Conservation (phyloP, 2,329 filamentous ascomycete species). For the Colletotrichum spinosum region DNA sequence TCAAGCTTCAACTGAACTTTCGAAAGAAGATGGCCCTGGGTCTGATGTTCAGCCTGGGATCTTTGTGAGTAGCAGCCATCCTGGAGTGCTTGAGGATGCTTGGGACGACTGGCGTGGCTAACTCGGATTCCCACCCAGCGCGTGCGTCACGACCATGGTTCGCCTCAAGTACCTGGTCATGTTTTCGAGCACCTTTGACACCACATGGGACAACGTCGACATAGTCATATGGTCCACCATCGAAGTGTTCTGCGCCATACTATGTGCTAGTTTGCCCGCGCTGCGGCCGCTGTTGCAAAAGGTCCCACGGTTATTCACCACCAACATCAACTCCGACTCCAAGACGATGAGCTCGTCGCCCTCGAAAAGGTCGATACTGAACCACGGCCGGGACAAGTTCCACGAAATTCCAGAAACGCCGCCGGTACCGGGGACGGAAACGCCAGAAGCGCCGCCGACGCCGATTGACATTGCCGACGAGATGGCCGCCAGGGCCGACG, state of each 20-base stretch:
- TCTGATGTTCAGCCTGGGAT: constrained; percentile 74
- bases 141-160: constrained; percentile 39
- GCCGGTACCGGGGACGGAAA: not conserved
- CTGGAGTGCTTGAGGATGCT: not conserved
- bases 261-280: constrained; percentile 54
- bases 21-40: constrained; percentile 76
- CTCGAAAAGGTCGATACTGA: constrained; percentile 23
- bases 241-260: constrained; percentile 51
- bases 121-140: constrained; percentile 9
- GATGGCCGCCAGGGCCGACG: constrained; percentile 30
- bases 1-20: constrained; percentile 69
- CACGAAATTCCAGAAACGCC: constrained; percentile 10
- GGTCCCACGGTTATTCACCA: constrained; percentile 8
- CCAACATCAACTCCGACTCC: constrained; percentile 30
- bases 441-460: constrained; percentile 12
- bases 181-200: constrained; percentile 30
- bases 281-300: constrained; percentile 52
- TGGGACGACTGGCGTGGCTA: no score
- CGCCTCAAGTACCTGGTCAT: constrained; percentile 38
- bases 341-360: constrained; percentile 1
- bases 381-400: constrained; percentile 21
- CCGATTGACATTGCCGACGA: constrained; percentile 33
- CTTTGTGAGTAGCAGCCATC: constrained; percentile 63
- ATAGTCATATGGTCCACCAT: constrained; percentile 48
- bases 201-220: constrained; percentile 47